Percentiles rank a stretch among this genome's conserved stretches.
phyloP scores from a whole-genome alignment of 805 yeast species.

The Kodamaea neixiangensis region DNA sequence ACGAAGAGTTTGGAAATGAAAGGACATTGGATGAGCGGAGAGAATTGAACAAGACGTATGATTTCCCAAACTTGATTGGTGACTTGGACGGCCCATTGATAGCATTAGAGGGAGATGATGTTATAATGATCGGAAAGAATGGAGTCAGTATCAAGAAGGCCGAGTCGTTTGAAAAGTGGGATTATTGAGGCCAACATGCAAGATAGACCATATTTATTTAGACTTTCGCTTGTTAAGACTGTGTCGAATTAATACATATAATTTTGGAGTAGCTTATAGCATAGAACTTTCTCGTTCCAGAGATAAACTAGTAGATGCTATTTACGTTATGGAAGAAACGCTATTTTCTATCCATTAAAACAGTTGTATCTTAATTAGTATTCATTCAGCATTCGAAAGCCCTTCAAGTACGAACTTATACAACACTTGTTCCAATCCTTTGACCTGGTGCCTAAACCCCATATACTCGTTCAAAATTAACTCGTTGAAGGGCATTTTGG shows the following conservation, averaged over 20 bases:
- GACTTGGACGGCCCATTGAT: constrained; percentile 86
- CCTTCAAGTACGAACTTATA: not conserved
- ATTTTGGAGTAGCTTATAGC: too few relatives aligned
- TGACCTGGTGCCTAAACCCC: constrained; percentile 1
- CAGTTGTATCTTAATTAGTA: too few relatives aligned
- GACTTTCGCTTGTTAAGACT: too few relatives aligned
- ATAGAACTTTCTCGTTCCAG: too few relatives aligned
- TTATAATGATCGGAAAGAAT: constrained; percentile 29
- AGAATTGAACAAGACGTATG: constrained; percentile 69
- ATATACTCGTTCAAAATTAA: constrained; percentile 22
- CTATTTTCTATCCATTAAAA: too few relatives aligned
- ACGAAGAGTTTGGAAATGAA: constrained; percentile 18
- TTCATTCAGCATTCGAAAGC: not conserved
- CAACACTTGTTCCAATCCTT: not conserved
- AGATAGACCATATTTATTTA: too few relatives aligned
- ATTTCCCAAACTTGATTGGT: constrained; percentile 70
- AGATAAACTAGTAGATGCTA: too few relatives aligned
- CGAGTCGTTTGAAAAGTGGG: constrained; percentile 18
- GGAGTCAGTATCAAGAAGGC: constrained; percentile 31
- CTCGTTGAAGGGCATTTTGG: constrained; percentile 12
- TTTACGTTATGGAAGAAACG: too few relatives aligned
- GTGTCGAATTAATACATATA: too few relatives aligned
- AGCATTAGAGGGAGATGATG: constrained; percentile 56
- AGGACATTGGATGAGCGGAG: constrained; percentile 77
- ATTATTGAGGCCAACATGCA: not conserved